Evolutionary conservation across 202 grass and related monocot species (phyloP), one percentile per base, ranked within the genome.

Genomic region (Setaria italica): DNA sequence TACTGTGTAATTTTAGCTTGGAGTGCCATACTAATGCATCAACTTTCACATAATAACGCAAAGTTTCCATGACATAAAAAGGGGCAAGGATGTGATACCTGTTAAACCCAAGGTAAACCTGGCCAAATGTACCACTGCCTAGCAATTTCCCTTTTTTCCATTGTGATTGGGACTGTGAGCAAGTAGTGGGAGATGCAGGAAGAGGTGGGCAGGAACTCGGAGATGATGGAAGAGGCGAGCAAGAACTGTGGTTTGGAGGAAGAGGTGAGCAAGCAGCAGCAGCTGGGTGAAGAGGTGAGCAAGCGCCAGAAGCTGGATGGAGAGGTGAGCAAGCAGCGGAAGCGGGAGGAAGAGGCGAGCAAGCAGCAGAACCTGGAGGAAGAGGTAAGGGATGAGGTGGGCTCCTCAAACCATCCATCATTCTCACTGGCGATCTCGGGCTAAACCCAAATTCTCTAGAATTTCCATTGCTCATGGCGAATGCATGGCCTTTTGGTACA

Each of bases 71-170:
- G 11, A 70, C 56, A 14, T 9, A 14, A 81, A 66, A 20, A 30
- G 19, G 30, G 66, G 19, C 0, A 25, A 12, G 62, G 19, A 80
- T 45, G 12, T 66, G 4, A 79, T 92, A 95, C 93, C 93, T 95
- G 80, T 99, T 99, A 86, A 99, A 99, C 62, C 97, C 97, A 78
- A 96, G 93, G 83, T 94, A 99, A 74, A 99, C 97, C 85, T 96
- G 93, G 32, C 93, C 97, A 87, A 94, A 99, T 80, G 97, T 99
- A 73, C 97, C 97, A 82, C 97, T 94, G 29, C 97, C 97, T 82
- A 99, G 89, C 70, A 96, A 56, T 85, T 96, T 96, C 42, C 97
- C 97, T 39, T 77, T 96, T 88, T 88, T 99, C 97, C 93, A 99
- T 60, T 84, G 79, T 58, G 97, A 96, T 69, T 88, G 85, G 55